phyloP scores from a whole-genome alignment of 2,329 filamentous ascomycete species.

The Scedosporium dehoogii region DNA sequence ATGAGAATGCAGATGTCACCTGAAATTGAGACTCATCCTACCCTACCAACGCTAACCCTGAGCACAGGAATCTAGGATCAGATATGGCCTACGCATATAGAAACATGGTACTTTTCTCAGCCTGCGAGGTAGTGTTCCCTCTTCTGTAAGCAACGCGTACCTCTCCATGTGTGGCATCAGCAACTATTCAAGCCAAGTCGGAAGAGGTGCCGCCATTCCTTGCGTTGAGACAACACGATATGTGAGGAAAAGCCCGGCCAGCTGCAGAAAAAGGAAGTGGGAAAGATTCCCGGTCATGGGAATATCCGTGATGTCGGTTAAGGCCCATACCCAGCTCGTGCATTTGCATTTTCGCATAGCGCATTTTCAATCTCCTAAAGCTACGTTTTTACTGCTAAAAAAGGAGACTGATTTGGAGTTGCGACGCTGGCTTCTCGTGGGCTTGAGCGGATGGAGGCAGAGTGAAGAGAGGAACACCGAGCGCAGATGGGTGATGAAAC shows the following conservation, averaged over 20 bases:
- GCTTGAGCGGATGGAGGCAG: background rate
- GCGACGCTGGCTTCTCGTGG: too few species aligned
- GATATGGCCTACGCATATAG: too few species aligned
- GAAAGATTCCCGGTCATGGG: background rate
- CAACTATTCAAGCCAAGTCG: background rate
- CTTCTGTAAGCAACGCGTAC: background rate
- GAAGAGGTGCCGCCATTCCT: background rate
- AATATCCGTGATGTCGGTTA: background rate
- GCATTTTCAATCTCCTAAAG: too few species aligned
- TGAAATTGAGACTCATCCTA: background rate
- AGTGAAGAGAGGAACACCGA: background rate
- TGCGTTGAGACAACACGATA: background rate
- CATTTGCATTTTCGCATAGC: too few species aligned
- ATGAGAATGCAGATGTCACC: background rate
- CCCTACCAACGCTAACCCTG: background rate
- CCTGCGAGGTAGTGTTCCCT: background rate
- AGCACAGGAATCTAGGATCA: too few species aligned
- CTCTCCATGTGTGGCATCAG: too few species aligned
- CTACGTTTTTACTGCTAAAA: too few species aligned
- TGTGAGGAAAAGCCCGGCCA: background rate
- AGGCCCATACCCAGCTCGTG: background rate
- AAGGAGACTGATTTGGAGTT: too few species aligned
- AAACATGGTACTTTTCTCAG: too few species aligned
- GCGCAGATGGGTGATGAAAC: background rate
- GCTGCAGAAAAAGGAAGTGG: background rate